phyloP scores from a whole-genome alignment of 306 rosid genomes.

The Fragaria nilgerrensis region DNA sequence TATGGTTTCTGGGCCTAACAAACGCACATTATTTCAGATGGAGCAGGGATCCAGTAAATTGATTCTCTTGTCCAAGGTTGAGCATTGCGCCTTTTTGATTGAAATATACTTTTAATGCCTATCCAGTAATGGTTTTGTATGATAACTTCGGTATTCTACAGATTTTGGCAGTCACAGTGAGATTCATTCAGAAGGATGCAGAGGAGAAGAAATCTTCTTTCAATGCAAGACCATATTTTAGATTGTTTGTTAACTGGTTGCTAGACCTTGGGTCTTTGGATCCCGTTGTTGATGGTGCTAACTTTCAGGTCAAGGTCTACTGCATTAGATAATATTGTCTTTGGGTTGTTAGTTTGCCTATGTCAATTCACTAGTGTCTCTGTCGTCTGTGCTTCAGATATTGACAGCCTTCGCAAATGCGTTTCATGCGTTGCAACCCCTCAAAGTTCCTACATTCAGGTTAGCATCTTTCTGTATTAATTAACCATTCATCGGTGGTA shows the following conservation, averaged over 20 bases:
- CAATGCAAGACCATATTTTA: slow-evolving; percentile 86
- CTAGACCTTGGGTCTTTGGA: slow-evolving; percentile 88
- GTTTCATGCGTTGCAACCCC: slow-evolving; percentile 93
- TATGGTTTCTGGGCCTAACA: not conserved
- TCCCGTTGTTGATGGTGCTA: slow-evolving; percentile 83
- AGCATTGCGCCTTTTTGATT: slow-evolving; percentile 16
- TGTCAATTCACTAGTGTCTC: slow-evolving; percentile 22
- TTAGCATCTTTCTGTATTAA: slow-evolving; percentile 21
- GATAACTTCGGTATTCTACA: slow-evolving; percentile 34
- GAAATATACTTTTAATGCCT: not conserved
- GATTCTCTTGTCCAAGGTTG: slow-evolving; percentile 77
- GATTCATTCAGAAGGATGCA: slow-evolving; percentile 71
- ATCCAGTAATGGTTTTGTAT: slow-evolving; percentile 19
- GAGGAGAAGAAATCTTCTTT: slow-evolving; percentile 87
- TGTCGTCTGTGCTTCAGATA: slow-evolving; percentile 52
- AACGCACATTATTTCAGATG: slow-evolving; percentile 26
- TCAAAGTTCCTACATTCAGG: slow-evolving; percentile 95
- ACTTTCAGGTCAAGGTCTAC: slow-evolving; percentile 66
- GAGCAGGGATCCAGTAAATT: slow-evolving; percentile 76
- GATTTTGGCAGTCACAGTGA: slow-evolving; percentile 77
- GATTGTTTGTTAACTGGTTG: slow-evolving; percentile 91
- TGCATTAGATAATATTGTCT: slow-evolving; percentile 14
- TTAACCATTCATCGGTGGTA: slow-evolving; percentile 10
- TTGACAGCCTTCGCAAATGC: slow-evolving; percentile 79
- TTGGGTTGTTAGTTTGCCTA: slow-evolving; percentile 2